Evolutionary conservation across 257 asterid species (phyloP).

Genomic region (Phtheirospermum japonicum): DNA sequence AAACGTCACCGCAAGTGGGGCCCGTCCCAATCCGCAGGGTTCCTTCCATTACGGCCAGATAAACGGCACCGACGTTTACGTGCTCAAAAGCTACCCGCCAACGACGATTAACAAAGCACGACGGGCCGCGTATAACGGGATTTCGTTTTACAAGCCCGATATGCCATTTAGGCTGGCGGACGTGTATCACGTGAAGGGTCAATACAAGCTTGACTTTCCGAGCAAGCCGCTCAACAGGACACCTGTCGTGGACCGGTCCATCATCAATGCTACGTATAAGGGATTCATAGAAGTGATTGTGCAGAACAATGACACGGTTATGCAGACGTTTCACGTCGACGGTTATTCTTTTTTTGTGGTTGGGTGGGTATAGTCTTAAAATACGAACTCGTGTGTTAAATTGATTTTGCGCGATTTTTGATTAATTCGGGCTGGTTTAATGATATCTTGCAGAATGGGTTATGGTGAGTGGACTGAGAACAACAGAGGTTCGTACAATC

Average conservation of each 20-base stretch:
- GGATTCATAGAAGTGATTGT: slow-evolving; percentile 69
- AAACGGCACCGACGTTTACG: slow-evolving; percentile 56
- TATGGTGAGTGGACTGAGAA: slow-evolving; percentile 78
- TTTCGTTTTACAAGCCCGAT: slow-evolving; percentile 62
- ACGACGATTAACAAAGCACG: slow-evolving; percentile 49
- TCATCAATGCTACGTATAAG: slow-evolving; percentile 72
- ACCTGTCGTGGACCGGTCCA: slow-evolving; percentile 51
- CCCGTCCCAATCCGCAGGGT: slow-evolving; percentile 91
- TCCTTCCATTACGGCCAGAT: slow-evolving; percentile 73
- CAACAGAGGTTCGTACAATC: slow-evolving; percentile 70
- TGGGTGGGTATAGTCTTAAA: slow-evolving; percentile 57
- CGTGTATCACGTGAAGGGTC: slow-evolving; percentile 47
- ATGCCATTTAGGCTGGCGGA: slow-evolving; percentile 81
- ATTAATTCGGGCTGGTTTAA: not conserved
- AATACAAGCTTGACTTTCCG: slow-evolving; percentile 84
- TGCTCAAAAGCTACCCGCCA: slow-evolving; percentile 50
- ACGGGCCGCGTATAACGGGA: slow-evolving; percentile 62
- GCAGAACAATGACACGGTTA: slow-evolving; percentile 68
- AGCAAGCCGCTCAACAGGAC: slow-evolving; percentile 48
- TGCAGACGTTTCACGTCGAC: slow-evolving; percentile 79
- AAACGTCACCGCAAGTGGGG: slow-evolving; percentile 73
- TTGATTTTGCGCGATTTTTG: slow-evolving; percentile 27
- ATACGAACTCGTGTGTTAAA: slow-evolving; percentile 34
- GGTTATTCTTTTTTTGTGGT: slow-evolving; percentile 86
- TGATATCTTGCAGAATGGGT: slow-evolving; percentile 56